Base-by-base conservation (phyloP, 1,139 yeast genomes). In the Saccharomycopsis crataegensis region DNA sequence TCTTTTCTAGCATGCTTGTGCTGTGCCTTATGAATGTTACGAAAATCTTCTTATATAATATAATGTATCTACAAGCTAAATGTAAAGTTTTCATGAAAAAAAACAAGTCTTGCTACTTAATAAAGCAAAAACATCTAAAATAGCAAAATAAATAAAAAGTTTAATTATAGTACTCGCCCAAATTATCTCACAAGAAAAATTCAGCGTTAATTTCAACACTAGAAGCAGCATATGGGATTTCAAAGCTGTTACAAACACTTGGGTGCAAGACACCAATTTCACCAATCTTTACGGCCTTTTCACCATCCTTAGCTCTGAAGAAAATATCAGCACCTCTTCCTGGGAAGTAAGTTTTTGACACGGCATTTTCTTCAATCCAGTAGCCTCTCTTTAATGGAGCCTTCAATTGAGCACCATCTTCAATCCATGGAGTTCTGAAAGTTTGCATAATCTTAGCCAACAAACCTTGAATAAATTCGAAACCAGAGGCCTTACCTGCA, bases 401-500 rank as follows among this genome's bases (percentile, higher is more conserved):
- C 56, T 72, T 72, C 58, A 79, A 75, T 55, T 67, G 67, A 37
- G 64, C 61, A 36, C 82, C 79, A 58, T 81, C 77, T 61, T 79
- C 83, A 59, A 88, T 71, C 94, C 95, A 89, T 44, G 82, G 80
- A 33, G 94, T 83, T 75, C 97, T 86, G 75, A 93, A 79, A 67
- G 96, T 93, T 75, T 89, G 94, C 98, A 94, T 91, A 61, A 94
- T 75, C 65, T 95, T 88, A 62, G 96, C 98, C 59, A 94, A 77
- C 61, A 94, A 76, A 62, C 99, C 99, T 73, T 94, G 99, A 56
- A 90, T 89, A 61, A 76, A 77, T 72, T 94, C 99, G 66, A 94
- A 94, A 57, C 98, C 97, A 17, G 97, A 86, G 31, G 91, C 82
- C 71, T 90, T 91, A 63, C 99, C 98, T 17, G 94, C 96, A 64